Conservation (phyloP, 768 basidiomycete genomes). For the Paxillus rubicundulus region DNA sequence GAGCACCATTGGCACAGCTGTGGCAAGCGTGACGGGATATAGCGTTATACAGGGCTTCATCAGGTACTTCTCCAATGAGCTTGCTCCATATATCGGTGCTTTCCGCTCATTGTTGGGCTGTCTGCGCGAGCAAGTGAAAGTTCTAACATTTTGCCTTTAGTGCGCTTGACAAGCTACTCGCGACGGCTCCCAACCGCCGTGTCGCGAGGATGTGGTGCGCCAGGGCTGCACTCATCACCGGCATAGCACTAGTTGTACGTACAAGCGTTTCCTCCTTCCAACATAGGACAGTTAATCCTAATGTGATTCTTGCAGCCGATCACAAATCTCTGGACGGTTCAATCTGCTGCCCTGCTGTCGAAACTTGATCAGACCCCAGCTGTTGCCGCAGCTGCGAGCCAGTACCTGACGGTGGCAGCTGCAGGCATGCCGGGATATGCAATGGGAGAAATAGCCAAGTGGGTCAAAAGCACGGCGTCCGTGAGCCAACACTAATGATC, state of each 20-base stretch:
- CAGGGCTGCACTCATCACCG: constrained; percentile 21
- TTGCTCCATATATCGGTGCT: not conserved
- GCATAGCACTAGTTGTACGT: constrained; percentile 22
- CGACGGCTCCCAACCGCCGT: constrained; percentile 9
- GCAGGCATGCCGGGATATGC: constrained; percentile 48
- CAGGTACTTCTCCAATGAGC: constrained; percentile 34
- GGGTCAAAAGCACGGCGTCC: not conserved
- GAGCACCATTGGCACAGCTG: constrained; percentile 41
- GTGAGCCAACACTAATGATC: constrained; percentile 1
- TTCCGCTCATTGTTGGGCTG: not conserved
- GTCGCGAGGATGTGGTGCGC: constrained; percentile 17
- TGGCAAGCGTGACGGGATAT: constrained; percentile 42
- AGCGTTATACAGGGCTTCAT: constrained; percentile 38
- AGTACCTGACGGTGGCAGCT: constrained; percentile 39
- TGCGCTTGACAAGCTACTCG: constrained; percentile 20
- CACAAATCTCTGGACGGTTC: constrained; percentile 18
- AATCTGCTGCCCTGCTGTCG: constrained; percentile 38
- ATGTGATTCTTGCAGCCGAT: constrained; percentile 14
- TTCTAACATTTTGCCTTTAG: constrained; percentile 8
- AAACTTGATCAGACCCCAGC: constrained; percentile 36
- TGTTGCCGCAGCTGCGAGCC: constrained; percentile 38
- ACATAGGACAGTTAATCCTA: not conserved
- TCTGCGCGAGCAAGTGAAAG: constrained; percentile 30
- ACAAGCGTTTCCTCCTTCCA: not conserved
- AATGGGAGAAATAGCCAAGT: constrained; percentile 41